These are phyloP conservation scores for Ostreobium quekettii DNA, from an alignment of 139 green algal genomes.

Conservation along the genomic window DNA sequence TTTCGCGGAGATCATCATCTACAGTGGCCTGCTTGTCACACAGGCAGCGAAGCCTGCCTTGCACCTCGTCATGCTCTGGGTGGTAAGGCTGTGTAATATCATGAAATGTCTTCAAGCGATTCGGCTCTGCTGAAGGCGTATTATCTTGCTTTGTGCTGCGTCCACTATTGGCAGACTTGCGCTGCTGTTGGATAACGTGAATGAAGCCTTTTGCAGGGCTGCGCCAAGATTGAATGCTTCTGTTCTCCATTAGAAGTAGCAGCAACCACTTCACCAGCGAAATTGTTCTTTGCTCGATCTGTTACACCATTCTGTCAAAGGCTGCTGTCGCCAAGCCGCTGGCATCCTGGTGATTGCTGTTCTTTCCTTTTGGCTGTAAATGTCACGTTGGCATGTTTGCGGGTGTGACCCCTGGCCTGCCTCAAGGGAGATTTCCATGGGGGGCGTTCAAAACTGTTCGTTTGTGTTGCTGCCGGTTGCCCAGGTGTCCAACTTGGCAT, in stretches of 20 bases:
- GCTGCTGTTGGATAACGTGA: background rate
- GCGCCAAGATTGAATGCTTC: too few relatives aligned
- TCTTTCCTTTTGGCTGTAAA: slow-evolving; percentile 1
- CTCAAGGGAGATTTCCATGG: too few relatives aligned
- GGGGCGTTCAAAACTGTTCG: background rate
- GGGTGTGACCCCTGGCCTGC: too few relatives aligned
- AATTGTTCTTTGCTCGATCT: too few relatives aligned
- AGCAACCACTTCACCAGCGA: too few relatives aligned
- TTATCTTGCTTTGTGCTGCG: slow-evolving; percentile 10
- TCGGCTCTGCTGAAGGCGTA: background rate
- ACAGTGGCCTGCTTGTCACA: slow-evolving; percentile 44
- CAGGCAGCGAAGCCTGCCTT: background rate
- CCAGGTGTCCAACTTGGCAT: slow-evolving; percentile 56
- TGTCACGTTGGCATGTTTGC: too few relatives aligned
- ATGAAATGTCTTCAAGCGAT: background rate
- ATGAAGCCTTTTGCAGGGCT: too few relatives aligned
- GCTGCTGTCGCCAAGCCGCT: too few relatives aligned
- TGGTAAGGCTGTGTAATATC: slow-evolving; percentile 14
- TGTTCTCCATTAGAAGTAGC: too few relatives aligned
- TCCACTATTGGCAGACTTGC: background rate
- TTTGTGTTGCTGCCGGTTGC: background rate
- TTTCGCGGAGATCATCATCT: slow-evolving; percentile 71
- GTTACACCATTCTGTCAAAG: too few relatives aligned
- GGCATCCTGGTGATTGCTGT: background rate
- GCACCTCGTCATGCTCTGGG: slow-evolving; percentile 13